Conservation (phyloP, 2,329 filamentous ascomycete genomes). For the Emergomyces orientalis region DNA sequence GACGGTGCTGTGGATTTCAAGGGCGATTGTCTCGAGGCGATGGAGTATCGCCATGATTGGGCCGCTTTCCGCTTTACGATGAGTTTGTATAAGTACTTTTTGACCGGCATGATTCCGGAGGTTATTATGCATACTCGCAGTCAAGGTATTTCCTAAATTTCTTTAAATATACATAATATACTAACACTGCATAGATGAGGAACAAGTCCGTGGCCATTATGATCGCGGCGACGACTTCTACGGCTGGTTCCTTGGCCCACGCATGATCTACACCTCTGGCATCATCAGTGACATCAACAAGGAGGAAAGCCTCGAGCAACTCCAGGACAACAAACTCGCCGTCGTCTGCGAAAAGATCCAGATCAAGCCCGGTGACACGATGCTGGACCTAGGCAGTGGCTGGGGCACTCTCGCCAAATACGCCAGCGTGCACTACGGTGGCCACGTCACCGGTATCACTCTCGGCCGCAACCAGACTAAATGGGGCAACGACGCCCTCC, state of each 20-base stretch:
- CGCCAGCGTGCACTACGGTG: conserved; percentile 84
- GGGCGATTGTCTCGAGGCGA: conserved; percentile 74
- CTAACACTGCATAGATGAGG: conserved; percentile 59
- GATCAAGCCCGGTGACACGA: conserved; percentile 65
- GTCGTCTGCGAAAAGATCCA: conserved; percentile 94
- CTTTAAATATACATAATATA: neutral
- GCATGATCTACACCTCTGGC: conserved; percentile 98
- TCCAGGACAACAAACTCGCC: conserved; percentile 95
- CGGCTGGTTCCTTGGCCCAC: conserved; percentile 93
- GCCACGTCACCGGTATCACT: conserved; percentile 77
- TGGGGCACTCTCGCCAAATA: conserved; percentile 96
- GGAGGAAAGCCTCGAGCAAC: conserved; percentile 86
- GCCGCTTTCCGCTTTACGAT: conserved; percentile 86
- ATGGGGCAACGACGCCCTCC: conserved; percentile 87
- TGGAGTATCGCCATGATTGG: conserved; percentile 97
- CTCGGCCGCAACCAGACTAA: conserved; percentile 93
- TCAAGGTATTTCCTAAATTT: conserved; percentile 51
- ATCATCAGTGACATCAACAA: conserved; percentile 78
- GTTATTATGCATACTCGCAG: conserved; percentile 86
- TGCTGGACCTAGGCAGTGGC: conserved; percentile 94
- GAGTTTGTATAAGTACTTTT: conserved; percentile 76
- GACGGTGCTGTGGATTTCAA: conserved; percentile 92
- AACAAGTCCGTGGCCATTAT: conserved; percentile 96
- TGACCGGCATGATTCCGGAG: conserved; percentile 80
- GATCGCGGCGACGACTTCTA: conserved; percentile 98